Percentiles rank a stretch among this genome's conserved stretches.
Evolutionary conservation across 805 yeast genomes (phyloP).

Genomic region (Metschnikowia aberdeeniae): DNA sequence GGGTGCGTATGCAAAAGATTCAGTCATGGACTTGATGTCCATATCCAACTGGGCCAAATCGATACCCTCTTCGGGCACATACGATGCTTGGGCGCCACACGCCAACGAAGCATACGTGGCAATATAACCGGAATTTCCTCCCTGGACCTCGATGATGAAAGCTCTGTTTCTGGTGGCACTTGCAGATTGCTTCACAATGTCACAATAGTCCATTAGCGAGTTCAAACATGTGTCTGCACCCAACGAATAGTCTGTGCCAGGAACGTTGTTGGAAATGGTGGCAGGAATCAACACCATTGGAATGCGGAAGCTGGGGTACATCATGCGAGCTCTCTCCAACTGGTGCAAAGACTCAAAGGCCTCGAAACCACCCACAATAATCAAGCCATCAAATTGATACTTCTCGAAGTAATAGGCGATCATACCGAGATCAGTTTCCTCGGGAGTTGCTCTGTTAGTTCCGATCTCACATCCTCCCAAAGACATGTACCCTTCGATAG

Average conservation of each 20-base stretch:
- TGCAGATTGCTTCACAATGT: conserved; percentile 75
- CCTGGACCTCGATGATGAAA: conserved; percentile 80
- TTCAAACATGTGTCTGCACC: conserved; percentile 77
- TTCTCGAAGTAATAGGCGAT: conserved; percentile 71
- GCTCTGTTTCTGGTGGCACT: conserved; percentile 74
- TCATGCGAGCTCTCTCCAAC: conserved; percentile 54
- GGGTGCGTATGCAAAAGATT: conserved; percentile 54
- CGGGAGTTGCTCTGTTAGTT: conserved; percentile 85
- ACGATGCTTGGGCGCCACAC: conserved; percentile 70
- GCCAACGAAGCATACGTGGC: conserved; percentile 67
- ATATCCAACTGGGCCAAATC: conserved; percentile 55
- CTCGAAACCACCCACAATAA: conserved; percentile 80
- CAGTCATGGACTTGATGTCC: conserved; percentile 60
- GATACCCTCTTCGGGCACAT: conserved; percentile 72
- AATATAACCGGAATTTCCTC: conserved; percentile 79
- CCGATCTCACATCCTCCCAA: conserved; percentile 96
- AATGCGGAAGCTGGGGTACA: conserved; percentile 68
- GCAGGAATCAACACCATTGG: conserved; percentile 80
- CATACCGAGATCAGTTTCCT: conserved; percentile 58
- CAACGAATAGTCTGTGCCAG: conserved; percentile 75
- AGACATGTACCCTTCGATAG: conserved; percentile 83
- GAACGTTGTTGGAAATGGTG: conserved; percentile 75
- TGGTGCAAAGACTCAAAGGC: conserved; percentile 69
- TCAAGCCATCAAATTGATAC: conserved; percentile 63
- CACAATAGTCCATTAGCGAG: conserved; percentile 67